Evolutionary conservation across 768 basidiomycete species (phyloP).

Genomic region (Amanita rimosa): DNA sequence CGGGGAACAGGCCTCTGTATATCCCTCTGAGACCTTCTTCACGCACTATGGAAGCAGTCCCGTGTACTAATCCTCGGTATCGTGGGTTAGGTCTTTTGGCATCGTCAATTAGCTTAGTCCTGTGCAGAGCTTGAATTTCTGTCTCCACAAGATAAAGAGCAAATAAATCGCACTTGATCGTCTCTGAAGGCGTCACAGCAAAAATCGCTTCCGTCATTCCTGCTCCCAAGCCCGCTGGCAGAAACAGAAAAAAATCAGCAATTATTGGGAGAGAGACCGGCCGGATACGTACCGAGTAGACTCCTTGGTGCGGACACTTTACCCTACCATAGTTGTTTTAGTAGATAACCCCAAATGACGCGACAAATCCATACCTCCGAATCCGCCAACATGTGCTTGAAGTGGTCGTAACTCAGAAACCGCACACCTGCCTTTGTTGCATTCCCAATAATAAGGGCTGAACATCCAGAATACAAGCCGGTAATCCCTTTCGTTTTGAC

Average conservation of each 20-base stretch:
- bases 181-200: slow-evolving; percentile 95
- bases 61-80: slow-evolving; percentile 82
- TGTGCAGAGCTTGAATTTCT: slow-evolving; percentile 17
- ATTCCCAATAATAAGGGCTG: slow-evolving; percentile 85
- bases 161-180: slow-evolving; percentile 77
- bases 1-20: slow-evolving; percentile 89
- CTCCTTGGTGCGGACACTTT: slow-evolving; percentile 83
- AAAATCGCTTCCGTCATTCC: slow-evolving; percentile 89
- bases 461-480: slow-evolving; percentile 91
- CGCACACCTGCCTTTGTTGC: slow-evolving; percentile 91
- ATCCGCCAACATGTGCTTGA: slow-evolving; percentile 78
- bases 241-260: not conserved
- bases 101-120: slow-evolving; percentile 96
- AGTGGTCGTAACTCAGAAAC: slow-evolving; percentile 90
- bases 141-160: not conserved
- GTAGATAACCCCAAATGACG: not conserved
- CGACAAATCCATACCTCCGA: slow-evolving; percentile 45
- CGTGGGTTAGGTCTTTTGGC: slow-evolving; percentile 76
- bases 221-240: slow-evolving; percentile 66
- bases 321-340: slow-evolving; percentile 40
- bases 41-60: slow-evolving; percentile 65
- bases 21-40: slow-evolving; percentile 80
- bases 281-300: slow-evolving; percentile 47
- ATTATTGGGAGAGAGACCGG: not conserved
- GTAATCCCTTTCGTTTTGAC: slow-evolving; percentile 60